These are phyloP conservation scores for Fusarium sp. DNA, from an alignment of 2,329 filamentous ascomycete species.

Conservation along the genomic window DNA sequence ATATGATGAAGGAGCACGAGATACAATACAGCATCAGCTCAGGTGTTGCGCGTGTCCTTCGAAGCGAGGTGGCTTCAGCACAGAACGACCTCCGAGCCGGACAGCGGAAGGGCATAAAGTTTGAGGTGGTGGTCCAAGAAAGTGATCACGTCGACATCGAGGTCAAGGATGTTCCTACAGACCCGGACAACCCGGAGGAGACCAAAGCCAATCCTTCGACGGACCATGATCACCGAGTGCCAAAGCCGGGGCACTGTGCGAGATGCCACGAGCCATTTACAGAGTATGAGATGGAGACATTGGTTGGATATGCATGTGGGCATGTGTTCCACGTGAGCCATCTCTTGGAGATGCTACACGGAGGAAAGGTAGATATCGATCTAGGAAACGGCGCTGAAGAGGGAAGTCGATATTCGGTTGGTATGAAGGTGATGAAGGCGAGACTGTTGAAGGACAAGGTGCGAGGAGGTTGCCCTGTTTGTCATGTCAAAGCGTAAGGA, in stretches of 20 bases:
- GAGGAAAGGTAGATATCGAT: constrained; percentile 60
- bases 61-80: constrained; percentile 86
- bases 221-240: constrained; percentile 48
- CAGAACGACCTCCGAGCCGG: constrained; percentile 85
- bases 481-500: constrained; percentile 49
- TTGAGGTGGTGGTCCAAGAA: constrained; percentile 73
- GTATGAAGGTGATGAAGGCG: constrained; percentile 89
- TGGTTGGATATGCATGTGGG: constrained; percentile 85
- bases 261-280: constrained; percentile 68
- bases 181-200: constrained; percentile 40
- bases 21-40: constrained; percentile 93
- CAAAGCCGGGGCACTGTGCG: constrained; percentile 69
- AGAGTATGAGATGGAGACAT: constrained; percentile 74
- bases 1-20: constrained; percentile 95
- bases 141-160: constrained; percentile 58
- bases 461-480: constrained; percentile 73
- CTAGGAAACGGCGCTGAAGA: constrained; percentile 58
- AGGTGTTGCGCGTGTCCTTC: constrained; percentile 87
- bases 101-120: constrained; percentile 88
- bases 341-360: constrained; percentile 67
- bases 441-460: constrained; percentile 80
- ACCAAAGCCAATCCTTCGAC: constrained; percentile 28
- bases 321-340: constrained; percentile 85
- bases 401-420: constrained; percentile 73
- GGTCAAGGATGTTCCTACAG: constrained; percentile 53